These are phyloP conservation scores for Trichoderma aggressivum DNA, from an alignment of 2,329 filamentous ascomycete genomes.

Conservation along the genomic window DNA sequence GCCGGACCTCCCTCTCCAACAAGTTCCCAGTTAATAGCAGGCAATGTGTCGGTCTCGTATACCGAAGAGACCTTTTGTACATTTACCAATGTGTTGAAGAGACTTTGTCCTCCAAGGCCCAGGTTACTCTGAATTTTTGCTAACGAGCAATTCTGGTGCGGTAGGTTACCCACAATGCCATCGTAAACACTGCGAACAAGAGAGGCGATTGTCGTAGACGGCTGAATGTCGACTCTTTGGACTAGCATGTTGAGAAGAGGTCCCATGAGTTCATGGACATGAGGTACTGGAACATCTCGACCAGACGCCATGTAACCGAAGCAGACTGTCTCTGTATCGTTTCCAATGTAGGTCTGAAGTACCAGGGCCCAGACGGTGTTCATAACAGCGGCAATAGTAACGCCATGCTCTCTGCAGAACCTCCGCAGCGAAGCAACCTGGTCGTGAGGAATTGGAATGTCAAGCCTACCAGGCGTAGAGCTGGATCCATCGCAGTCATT, in stretches of 20 bases:
- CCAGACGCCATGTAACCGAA: background rate
- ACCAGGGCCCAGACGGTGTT: background rate
- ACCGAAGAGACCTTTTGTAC: background rate
- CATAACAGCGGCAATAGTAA: background rate
- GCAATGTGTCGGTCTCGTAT: background rate
- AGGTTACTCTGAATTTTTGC: background rate
- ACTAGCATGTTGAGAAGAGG: background rate
- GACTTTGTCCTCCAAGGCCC: background rate
- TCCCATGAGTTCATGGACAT: background rate
- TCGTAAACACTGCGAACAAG: background rate
- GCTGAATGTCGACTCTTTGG: background rate
- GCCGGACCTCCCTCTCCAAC: background rate
- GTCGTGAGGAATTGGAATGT: background rate
- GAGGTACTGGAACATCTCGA: background rate
- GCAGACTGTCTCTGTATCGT: background rate
- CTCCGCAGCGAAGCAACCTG: background rate
- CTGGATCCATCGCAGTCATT: background rate
- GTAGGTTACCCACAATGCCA: background rate
- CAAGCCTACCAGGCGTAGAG: background rate
- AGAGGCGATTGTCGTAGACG: background rate
- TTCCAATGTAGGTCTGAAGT: background rate
- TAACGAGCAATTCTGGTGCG: background rate
- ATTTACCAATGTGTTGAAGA: background rate
- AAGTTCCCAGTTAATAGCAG: background rate
- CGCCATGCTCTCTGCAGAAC: background rate